Evolutionary conservation across 805 yeast genomes (phyloP).

Genomic region (Myxozyma nipponensis): DNA sequence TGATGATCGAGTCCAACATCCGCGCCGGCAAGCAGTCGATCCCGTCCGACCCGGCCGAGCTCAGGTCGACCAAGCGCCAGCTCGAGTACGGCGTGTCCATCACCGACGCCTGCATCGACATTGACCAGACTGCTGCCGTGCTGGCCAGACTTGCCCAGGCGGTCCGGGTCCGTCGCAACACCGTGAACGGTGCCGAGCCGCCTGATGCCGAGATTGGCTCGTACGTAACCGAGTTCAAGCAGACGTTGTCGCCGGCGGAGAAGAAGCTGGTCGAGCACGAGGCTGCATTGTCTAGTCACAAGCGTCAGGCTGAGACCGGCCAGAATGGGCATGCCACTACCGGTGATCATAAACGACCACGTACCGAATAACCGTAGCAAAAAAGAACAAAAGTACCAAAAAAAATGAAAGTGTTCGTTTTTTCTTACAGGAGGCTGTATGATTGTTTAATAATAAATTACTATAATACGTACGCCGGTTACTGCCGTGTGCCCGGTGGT

Average conservation of each 20-base stretch:
- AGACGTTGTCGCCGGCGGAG: neutral
- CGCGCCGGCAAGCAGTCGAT: slow-evolving; percentile 78
- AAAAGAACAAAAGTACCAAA: neutral
- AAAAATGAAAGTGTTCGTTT: too few relatives aligned
- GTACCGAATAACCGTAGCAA: neutral
- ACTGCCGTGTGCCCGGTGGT: neutral
- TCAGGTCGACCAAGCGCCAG: slow-evolving; percentile 50
- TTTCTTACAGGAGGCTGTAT: too few relatives aligned
- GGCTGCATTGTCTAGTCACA: too few relatives aligned
- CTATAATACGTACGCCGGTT: too few relatives aligned
- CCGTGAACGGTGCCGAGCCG: neutral
- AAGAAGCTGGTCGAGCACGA: neutral
- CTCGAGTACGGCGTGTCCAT: slow-evolving; percentile 90
- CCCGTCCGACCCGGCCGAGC: slow-evolving; percentile 36
- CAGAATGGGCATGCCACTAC: neutral
- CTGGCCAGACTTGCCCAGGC: slow-evolving; percentile 71
- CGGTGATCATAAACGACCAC: neutral
- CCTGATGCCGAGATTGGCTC: neutral
- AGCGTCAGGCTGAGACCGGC: too few relatives aligned
- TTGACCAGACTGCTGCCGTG: slow-evolving; percentile 78
- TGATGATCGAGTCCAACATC: slow-evolving; percentile 94
- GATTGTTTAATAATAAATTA: too few relatives aligned
- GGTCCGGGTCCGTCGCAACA: slow-evolving; percentile 65
- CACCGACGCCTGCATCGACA: slow-evolving; percentile 95
- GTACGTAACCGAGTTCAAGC: neutral